Base-by-base conservation (phyloP, 2,329 filamentous ascomycete genomes). In the Aspergillus alliaceus region DNA sequence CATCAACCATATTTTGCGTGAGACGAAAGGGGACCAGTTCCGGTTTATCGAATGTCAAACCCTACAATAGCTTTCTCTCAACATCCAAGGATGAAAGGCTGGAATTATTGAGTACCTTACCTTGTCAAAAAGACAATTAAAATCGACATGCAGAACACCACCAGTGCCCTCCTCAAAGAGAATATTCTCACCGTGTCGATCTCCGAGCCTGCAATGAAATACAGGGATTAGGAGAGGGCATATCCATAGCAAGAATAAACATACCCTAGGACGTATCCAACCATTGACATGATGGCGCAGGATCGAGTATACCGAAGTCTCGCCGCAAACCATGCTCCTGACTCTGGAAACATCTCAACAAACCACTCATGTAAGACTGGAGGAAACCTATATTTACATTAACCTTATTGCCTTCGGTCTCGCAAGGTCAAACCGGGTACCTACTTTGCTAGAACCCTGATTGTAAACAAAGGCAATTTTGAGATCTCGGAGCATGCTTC, bases 111-210 rank as follows among this genome's bases (percentile, higher is more conserved):
- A 27, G 40, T 11, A 27, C 40, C 59, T 48, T 60, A 76, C 74
- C 66, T 99, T 99, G 79, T 99, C 96, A 73, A 99, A 99, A 4
- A 99, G 86, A 75, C 96, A 99, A 77, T 99, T 99, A 82, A 99
- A 99, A 77, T 99, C 95, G 46, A 99, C 96, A 75, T 99, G 95
- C 75, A 99, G 90, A 2, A 96, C 87, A 51, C 93, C 93, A 44
- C 96, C 95, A 63, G 92, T 96, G 56, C 90, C 89, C 77, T 98
- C 91, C 74, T 98, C 92, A 31, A 99, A 86, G 29, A 97, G 85
- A 54, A 99, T 91, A 74, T 99, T 99, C 75, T 99, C 95, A 57
- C 93, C 93, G 76, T 99, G 95, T 4, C 95, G 88, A 75, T 99
- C 95, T 37, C 95, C 95, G 0, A 99, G 82, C 0, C 90, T 79